Percentiles rank a stretch among this genome's conserved stretches.
phyloP scores from a whole-genome alignment of 352 stramenopile species.

The Phytophthora multivora region DNA sequence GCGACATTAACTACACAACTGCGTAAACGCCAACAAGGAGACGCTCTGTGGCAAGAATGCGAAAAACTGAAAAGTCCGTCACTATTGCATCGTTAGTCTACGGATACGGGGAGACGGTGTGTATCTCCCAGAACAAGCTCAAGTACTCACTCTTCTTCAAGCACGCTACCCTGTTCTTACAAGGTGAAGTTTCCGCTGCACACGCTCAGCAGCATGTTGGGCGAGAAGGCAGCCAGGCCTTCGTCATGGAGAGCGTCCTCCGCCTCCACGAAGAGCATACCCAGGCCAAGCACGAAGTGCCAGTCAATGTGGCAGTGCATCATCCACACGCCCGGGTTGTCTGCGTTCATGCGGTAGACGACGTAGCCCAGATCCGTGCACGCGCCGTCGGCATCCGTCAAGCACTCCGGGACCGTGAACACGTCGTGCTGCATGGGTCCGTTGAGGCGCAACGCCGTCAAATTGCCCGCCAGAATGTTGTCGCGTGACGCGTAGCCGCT shows the following conservation, averaged over 20 bases:
- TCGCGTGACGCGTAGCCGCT: constrained; percentile 30
- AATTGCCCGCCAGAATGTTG: constrained; percentile 23
- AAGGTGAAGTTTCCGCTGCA: constrained; percentile 40
- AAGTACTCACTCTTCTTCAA: constrained; percentile 7
- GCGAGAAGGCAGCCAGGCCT: constrained; percentile 35
- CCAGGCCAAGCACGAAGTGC: constrained; percentile 47
- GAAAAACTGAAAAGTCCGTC: constrained; percentile 1
- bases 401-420: constrained; percentile 43
- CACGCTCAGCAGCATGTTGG: constrained; percentile 43
- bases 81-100: constrained; percentile 16
- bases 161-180: constrained; percentile 7
- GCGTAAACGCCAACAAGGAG: too few species aligned
- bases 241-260: constrained; percentile 35
- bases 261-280: constrained; percentile 49
- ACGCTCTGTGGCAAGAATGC: too few species aligned
- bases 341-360: constrained; percentile 41
- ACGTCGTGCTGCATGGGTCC: constrained; percentile 45
- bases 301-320: constrained; percentile 63
- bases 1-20: too few species aligned
- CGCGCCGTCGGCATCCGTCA: constrained; percentile 21
- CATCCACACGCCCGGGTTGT: constrained; percentile 54
- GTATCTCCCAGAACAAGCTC: constrained; percentile 2
- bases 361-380: constrained; percentile 46
- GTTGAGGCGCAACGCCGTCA: constrained; percentile 31
- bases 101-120: background rate